Base-by-base conservation (phyloP, 2,329 filamentous ascomycete genomes). In the Arachnopeziza araneosa region DNA sequence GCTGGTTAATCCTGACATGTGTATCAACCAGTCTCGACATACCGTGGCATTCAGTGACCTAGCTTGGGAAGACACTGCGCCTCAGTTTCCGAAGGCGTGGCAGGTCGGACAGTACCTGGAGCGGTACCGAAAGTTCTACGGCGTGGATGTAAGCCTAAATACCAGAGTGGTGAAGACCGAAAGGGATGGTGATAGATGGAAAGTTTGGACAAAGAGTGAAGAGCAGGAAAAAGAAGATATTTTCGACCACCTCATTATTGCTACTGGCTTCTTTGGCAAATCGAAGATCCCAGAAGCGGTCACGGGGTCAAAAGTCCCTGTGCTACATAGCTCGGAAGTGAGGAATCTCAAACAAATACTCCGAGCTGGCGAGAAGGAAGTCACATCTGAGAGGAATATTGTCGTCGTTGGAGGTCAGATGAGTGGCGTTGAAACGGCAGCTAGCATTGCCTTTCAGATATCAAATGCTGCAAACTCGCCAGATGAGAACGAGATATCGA, bases 321-420 rank as follows among this genome's bases (percentile, higher is more conserved):
- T 86, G 1, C 73, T 90, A 0, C 89, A 93, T 72, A 92, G 88
- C 73, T 88, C 87, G 54, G 74, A 80, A 26, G 86, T 91, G 56
- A 79, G 87, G 2, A 77, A 81, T 57, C 72, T 89, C 1, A 67
- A 78, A 26, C 71, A 71, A 9, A 71, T 87, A 2, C 67, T 87
- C 1, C 75, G 73, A 0, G 69, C 73, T 12, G 59, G 57, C 50
- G 66, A 22, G 67, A 73, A 0, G 70, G 52, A 30, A n/a, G 2
- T 12, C 67, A 69, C 0, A 1, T 51, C 57, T 5, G 78, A 78
- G 1, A 82, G 83, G 21, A 90, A 86, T 68, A 84, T 95, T 19
- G 78, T 91, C 1, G 78, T 96, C 0, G 83, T 92, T 0, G 91
- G 91, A 0, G 90, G 90, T 0, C 89, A 92, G 67, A 92, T 95